Evolutionary conservation across 2,329 filamentous ascomycete genomes (phyloP).

Genomic region (Alternaria triticimaculans): DNA sequence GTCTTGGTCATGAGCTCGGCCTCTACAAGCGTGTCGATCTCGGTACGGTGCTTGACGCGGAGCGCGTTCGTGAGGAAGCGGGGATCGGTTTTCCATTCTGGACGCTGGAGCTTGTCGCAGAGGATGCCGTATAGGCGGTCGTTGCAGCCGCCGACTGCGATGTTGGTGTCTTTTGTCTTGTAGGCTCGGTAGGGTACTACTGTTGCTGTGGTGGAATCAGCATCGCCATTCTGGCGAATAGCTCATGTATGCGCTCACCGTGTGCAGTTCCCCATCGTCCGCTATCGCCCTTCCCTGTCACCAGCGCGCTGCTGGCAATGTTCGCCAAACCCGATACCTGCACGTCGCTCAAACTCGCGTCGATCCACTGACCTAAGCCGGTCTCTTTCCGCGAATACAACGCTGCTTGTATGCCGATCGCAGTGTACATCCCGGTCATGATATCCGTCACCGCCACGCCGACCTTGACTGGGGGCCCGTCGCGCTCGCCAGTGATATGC

Average conservation of each 20-base stretch:
- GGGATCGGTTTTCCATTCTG: constrained; percentile 64
- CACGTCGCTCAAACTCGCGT: constrained; percentile 88
- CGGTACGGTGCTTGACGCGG: constrained; percentile 71
- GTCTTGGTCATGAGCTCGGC: constrained; percentile 74
- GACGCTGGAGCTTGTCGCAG: constrained; percentile 62
- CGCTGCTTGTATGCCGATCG: constrained; percentile 92
- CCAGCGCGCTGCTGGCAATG: constrained; percentile 86
- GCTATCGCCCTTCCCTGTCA: constrained; percentile 84
- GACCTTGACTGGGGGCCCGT: constrained; percentile 92
- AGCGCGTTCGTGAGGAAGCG: constrained; percentile 65
- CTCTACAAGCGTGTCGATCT: constrained; percentile 81
- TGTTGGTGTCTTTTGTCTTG: constrained; percentile 66
- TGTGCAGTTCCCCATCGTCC: constrained; percentile 96
- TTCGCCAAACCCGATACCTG: constrained; percentile 92
- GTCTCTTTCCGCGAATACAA: constrained; percentile 76
- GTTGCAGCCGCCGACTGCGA: constrained; percentile 69
- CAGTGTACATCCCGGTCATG: constrained; percentile 92
- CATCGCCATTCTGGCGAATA: neutral
- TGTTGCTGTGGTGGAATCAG: constrained; percentile 62
- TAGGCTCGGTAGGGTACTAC: constrained; percentile 94
- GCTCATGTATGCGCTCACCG: constrained; percentile 60
- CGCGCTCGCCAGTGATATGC: constrained; percentile 92
- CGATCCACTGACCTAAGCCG: constrained; percentile 87
- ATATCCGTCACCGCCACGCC: constrained; percentile 97
- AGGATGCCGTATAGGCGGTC: constrained; percentile 67